Evolutionary conservation across 129 eudicot species (phyloP), one percentile per base, ranked within the genome.

Genomic region (Deinandra increscens): DNA sequence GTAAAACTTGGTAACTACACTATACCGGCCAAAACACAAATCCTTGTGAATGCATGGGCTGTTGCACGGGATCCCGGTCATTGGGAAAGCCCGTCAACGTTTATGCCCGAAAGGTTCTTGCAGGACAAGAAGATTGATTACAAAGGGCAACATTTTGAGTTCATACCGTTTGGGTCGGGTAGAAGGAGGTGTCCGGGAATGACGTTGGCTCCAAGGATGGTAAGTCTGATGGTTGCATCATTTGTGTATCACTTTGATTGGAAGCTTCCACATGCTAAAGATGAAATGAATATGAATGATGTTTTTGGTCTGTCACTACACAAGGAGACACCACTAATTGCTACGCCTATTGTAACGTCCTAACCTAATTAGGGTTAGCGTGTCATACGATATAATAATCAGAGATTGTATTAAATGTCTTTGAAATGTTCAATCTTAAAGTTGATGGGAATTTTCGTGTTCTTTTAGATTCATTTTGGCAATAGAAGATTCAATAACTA

Each of bases 131-230:
- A n/a, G n/a, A n/a, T n/a, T n/a, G 83, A 84, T 33, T 81, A 53
- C n/a, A 58, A 70, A 20, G 85, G 81, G 5, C 84, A 81, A 48
- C 67, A 74, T 45, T 78, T 78, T 7, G 68, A 74, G 12, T 84
- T 73, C 23, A 43, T 84, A 56, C 83, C 88, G 1, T 80, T 81
- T 62, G 83, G 85, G 10, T 81, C 88, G 0, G 88, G 85, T 2
- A 74, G 79, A 39, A 65, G 88, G 46, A 81, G 71, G 72, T 84
- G 83, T 64, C 81, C 79, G 0, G 88, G 83, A 6, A 73, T 80
- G n/a, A 73, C 79, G 0, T 74, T 80, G 37, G 85, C 85, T 12
- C 68, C 73, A n/a, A n/a, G n/a, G n/a, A n/a, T n/a, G n/a, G n/a
- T n/a, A 8, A 68, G 80, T 68, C 38, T 80, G 60, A 65, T 74